Evolutionary conservation across 1,284 basidiomycete species (phyloP).

Genomic region (Schizopora paradoxa): DNA sequence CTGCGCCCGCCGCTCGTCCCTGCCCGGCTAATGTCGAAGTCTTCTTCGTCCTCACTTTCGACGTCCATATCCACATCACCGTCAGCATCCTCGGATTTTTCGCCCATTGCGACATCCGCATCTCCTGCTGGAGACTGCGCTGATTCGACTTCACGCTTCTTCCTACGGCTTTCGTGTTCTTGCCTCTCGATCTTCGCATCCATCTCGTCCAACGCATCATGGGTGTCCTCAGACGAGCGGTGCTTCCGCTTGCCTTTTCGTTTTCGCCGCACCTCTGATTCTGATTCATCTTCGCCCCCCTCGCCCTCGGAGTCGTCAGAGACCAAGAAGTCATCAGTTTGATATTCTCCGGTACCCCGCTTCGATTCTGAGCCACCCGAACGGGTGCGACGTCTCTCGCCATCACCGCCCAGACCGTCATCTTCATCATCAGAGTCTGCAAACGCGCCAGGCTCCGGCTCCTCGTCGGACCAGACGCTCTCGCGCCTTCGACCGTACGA

Average conservation of each 20-base stretch:
- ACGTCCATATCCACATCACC: slow-evolving; percentile 69
- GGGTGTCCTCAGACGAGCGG: slow-evolving; percentile 33
- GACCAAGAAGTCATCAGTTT: slow-evolving; percentile 79
- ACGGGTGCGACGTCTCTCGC: slow-evolving; percentile 33
- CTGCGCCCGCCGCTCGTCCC: slow-evolving; percentile 45
- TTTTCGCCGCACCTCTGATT: slow-evolving; percentile 31
- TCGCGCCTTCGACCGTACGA: slow-evolving; percentile 29
- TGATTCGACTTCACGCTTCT: slow-evolving; percentile 25
- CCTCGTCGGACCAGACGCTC: slow-evolving; percentile 42
- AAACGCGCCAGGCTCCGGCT: slow-evolving; percentile 36
- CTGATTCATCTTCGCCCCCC: slow-evolving; percentile 33
- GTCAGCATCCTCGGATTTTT: slow-evolving; percentile 31
- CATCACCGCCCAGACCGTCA: slow-evolving; percentile 38
- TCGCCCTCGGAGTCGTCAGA: slow-evolving; percentile 64
- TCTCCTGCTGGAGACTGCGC: slow-evolving; percentile 17
- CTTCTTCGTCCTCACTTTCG: slow-evolving; percentile 65
- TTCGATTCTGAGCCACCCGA: slow-evolving; percentile 37
- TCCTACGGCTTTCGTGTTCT: slow-evolving; percentile 44
- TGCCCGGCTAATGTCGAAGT: slow-evolving; percentile 52
- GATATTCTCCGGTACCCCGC: slow-evolving; percentile 56
- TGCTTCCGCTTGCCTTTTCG: slow-evolving; percentile 31
- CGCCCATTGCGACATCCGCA: slow-evolving; percentile 35
- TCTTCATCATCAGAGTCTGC: slow-evolving; percentile 59
- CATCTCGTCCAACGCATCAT: slow-evolving; percentile 61
- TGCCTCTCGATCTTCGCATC: slow-evolving; percentile 54